Base-by-base conservation (phyloP, 129 eudicot genomes). In the Tanacetum coccineum region DNA sequence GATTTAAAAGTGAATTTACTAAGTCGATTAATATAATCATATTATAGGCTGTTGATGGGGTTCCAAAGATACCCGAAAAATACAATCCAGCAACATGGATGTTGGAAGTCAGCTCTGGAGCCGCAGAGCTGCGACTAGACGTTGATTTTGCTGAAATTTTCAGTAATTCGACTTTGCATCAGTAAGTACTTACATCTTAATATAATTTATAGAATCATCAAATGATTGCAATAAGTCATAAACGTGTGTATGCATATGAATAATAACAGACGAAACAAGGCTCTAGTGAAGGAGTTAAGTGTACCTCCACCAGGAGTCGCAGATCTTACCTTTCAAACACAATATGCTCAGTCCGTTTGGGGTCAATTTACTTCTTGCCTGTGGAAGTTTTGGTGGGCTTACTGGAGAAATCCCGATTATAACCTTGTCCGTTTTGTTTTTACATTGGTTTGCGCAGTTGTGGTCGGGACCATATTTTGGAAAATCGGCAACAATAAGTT, bases 341-440 rank as follows among this genome's bases (percentile, higher is more conserved):
- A 82, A 60, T 90, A 77, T 61, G 78, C 95, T 4, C 85, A 90
- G 69, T 64, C 85, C 11, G 48, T 78, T 5, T 78, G 88, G 89
- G 85, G 84, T 13, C 97, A 90, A 61, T 82, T 84, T 77, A 80
- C 70, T 17, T 71, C 84, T 13, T 86, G 90, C 64, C 47, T 90
- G 6, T 87, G 97, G 97, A 90, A 87, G 75, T 87, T 84, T 74
- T 73, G 86, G 82, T 65, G 82, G 88, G 82, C 87, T 76, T 90
- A 90, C 61, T 90, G 97, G 95, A 83, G 95, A 70, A 87, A 75
- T 78, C 97, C 97, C 26, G 87, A 84, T 30, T 90, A 90, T 63
- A 90, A 90, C 66, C 95, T 87, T 67, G 80, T 74, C 9, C 71
- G 95, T 72, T 84, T 58, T 77, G 67, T 79, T 74, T 86, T 84